Base-by-base conservation (phyloP, 2,329 filamentous ascomycete genomes). In the Diaporthe sp. region DNA sequence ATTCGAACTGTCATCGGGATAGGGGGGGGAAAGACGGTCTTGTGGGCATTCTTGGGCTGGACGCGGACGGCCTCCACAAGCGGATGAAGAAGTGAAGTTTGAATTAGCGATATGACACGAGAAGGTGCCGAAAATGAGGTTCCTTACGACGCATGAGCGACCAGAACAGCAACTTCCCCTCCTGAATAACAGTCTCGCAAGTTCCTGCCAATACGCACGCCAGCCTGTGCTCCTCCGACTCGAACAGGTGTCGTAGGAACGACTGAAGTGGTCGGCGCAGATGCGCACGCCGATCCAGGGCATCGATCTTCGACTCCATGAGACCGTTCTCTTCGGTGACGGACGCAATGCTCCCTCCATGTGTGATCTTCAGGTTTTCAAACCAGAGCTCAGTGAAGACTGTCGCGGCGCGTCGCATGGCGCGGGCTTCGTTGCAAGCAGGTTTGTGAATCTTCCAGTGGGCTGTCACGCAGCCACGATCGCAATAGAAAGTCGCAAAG, bases 371-470 rank as follows among this genome's bases (percentile, higher is more conserved):
- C 19, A 30, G 5, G 25, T 30, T 0, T 10, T 58, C n/a, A 8
- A 47, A 15, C 17, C 27, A 42, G 35, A 70, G 10, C 15, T 70
- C 68, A 12, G 68, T 70, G 53, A 56, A 70, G 37, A 70, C 25
- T 2, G 50, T 2, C 19, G 51, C 12, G 9, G 37, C 35, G 15
- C 37, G 35, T 1, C 50, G 32, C 15, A 44, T 17, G 50, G 8
- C 27, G 12, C 50, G 30, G 4, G 4, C 25, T 13, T 58, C 50
- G 4, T 10, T 70, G 35, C 66, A 70, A 27, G 30, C 7, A 19
- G 47, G 35, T 47, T 70, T 44, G 66, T 56, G 65, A 4, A 4
- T 1, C 32, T 6, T 12, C 65, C 50, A 56, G 17, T 56, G 32
- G 3, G 50, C 65, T 13, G 25, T 30, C 47, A 39, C 56, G 65